Base-by-base conservation (phyloP, 2,329 filamentous ascomycete genomes). In the Trichophyton rubrum region DNA sequence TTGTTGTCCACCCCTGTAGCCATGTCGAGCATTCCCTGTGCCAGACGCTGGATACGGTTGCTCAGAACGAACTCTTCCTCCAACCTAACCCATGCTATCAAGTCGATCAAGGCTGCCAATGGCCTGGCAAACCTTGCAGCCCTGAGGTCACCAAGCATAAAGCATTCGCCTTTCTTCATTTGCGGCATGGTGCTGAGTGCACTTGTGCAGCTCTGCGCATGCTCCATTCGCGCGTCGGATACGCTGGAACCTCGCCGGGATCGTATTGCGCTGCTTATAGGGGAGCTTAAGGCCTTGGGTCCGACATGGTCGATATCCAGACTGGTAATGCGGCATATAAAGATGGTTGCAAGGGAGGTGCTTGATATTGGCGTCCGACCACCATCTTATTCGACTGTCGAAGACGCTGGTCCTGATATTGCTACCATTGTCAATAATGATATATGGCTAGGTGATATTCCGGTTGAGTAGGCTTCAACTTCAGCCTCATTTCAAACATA, bases 91-190 rank as follows among this genome's bases (percentile, higher is more conserved):
- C 89, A 95, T 73, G 90, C 89, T 0, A 84, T 84, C 60, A 91
- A 95, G 73, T 90, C 89, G 5, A 83, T 95, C 62, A 82, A 85
- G 33, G 87, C 89, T 0, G 90, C 91, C 0, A 86, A 86, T 66
- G 85, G 88, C 59, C 86, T 96, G 63, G 87, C 86, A 62, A 86
- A 87, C 0, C 82, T 95, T 53, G 87, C 88, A 0, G 83, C 86
- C 3, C 72, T 73, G 61, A 71, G 71, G 15, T 66, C 69, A 59
- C 81, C 85, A 0, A 76, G 92, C 1, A 79, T 86, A 3, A 83
- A 83, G 35, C 89, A 95, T 73, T 90, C 85, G 0, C 89, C 90
- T 61, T 91, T 92, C 73, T 90, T 93, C 75, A 88, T 86, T 38
- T 93, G 89, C 69, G 85, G 88, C 43, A 78, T 93, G 57, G 88